Conservation (phyloP, 257 asterid genomes). For the Capsicum chinense region DNA sequence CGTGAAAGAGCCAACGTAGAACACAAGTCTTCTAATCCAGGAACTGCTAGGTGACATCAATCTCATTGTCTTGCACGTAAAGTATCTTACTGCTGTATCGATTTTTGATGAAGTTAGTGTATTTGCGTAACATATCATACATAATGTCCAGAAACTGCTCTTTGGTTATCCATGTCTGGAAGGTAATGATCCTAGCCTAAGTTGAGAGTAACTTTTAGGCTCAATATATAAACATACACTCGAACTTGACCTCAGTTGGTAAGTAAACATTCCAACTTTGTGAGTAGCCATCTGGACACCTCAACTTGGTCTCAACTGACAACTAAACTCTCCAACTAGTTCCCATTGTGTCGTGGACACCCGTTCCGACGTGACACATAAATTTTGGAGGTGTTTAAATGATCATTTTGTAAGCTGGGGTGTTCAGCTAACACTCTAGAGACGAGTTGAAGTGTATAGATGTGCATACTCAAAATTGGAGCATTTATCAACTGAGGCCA, state of each 20-base stretch:
- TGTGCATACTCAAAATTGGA: background rate
- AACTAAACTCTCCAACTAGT: background rate
- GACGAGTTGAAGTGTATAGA: background rate
- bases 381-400: background rate
- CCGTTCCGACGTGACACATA: background rate
- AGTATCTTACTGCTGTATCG: background rate
- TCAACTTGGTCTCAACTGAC: background rate
- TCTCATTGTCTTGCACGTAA: conserved; percentile 12
- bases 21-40: conserved; percentile 33
- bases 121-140: background rate
- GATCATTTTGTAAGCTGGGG: background rate
- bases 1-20: conserved; percentile 34
- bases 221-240: background rate
- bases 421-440: background rate
- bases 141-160: conserved; percentile 4
- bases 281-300: background rate
- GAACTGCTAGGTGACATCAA: conserved; percentile 41
- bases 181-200: background rate
- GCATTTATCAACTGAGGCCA: background rate
- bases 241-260: background rate
- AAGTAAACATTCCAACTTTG: background rate
- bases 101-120: background rate
- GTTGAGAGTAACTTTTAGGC: background rate
- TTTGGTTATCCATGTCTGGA: background rate
- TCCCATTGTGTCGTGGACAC: background rate